These are phyloP conservation scores for Megacollybia marginata DNA, from an alignment of 768 basidiomycete genomes.

Conservation along the genomic window DNA sequence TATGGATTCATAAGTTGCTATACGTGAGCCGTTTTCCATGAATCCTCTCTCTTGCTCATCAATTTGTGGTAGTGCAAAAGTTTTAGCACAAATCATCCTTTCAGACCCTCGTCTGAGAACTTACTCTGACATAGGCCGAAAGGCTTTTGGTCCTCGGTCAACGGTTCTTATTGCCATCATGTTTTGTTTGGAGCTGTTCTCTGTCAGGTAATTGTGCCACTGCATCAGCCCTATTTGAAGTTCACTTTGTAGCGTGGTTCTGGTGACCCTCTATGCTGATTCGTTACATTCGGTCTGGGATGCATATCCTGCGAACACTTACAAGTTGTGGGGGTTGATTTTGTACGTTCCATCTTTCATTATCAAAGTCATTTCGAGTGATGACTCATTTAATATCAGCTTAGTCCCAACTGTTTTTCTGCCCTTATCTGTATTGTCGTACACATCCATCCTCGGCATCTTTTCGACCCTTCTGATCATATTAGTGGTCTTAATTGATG, in stretches of 20 bases:
- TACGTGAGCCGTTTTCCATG: slow-evolving; percentile 51
- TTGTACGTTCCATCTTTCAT: slow-evolving; percentile 39
- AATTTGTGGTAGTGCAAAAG: slow-evolving; percentile 59
- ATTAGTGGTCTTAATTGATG: slow-evolving; percentile 75
- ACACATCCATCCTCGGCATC: slow-evolving; percentile 83
- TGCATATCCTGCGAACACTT: slow-evolving; percentile 54
- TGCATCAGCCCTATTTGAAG: background rate
- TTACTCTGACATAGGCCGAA: slow-evolving; percentile 85
- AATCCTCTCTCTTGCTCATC: background rate
- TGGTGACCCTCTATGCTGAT: slow-evolving; percentile 88
- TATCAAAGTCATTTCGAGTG: background rate
- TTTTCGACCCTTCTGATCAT: slow-evolving; percentile 71
- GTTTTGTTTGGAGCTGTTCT: slow-evolving; percentile 85
- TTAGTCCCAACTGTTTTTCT: slow-evolving; percentile 81
- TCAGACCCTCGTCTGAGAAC: slow-evolving; percentile 65
- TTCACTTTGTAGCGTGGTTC: slow-evolving; percentile 50
- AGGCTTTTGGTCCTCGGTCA: slow-evolving; percentile 77
- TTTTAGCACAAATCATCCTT: slow-evolving; percentile 71
- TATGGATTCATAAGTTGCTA: slow-evolving; percentile 84
- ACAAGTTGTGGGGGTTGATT: slow-evolving; percentile 67
- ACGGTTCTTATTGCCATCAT: slow-evolving; percentile 58
- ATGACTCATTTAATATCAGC: slow-evolving; percentile 28
- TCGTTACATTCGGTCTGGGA: slow-evolving; percentile 73
- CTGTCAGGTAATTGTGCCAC: slow-evolving; percentile 52
- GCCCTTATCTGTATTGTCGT: slow-evolving; percentile 79